Evolutionary conservation across 1,139 yeast species (phyloP), one percentile per base, ranked within the genome.

Genomic region (Wickerhamomyces sp.): DNA sequence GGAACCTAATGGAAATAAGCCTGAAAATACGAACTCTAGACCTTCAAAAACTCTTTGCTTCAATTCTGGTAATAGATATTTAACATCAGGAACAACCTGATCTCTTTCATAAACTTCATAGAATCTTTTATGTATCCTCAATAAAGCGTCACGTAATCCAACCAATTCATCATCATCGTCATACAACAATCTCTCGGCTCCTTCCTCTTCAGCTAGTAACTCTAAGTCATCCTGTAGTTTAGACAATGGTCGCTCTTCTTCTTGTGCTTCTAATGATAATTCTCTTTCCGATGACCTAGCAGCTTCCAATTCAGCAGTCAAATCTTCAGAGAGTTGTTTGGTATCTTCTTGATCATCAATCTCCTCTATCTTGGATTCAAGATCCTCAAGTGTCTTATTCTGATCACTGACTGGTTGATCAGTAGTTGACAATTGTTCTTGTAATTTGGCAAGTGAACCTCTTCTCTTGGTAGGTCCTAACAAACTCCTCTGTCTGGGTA

Each of bases 131-230:
- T 91, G 97, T 36, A 93, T 79, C 30, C 72, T 68, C 11, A 68
- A 61, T 47, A 93, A 69, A 0, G 87, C 89, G 36, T 68, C 72
- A 30, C 84, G 81, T n/a, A 93, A 67, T 13, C 78, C 75, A 29
- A 57, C 64, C 36, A 93, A 72, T 60, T 93, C 98, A 41, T 73
- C 76, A 59, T 93, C 99, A 57, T 88, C 91, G 60, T 90, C 96
- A 45, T 72, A 77, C 38, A 90, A 68, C 32, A 89, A 68, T 55
- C 82, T 78, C 10, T 65, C 71, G 11, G 56, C 58, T 11, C 61
- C 61, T 36, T 62, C 44, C 7, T 46, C 40, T 49, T 78, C 75
- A 45, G 83, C 90, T 52, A 89, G 67, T 50, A 78, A 75, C 48
- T 85, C 91, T 50, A 89, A 69, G 55, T 83, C 81, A 57, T 83